Percentiles rank a stretch among this genome's conserved stretches.
phyloP scores from a whole-genome alignment of 2,329 filamentous ascomycete species.

The Westerdykella ornata region DNA sequence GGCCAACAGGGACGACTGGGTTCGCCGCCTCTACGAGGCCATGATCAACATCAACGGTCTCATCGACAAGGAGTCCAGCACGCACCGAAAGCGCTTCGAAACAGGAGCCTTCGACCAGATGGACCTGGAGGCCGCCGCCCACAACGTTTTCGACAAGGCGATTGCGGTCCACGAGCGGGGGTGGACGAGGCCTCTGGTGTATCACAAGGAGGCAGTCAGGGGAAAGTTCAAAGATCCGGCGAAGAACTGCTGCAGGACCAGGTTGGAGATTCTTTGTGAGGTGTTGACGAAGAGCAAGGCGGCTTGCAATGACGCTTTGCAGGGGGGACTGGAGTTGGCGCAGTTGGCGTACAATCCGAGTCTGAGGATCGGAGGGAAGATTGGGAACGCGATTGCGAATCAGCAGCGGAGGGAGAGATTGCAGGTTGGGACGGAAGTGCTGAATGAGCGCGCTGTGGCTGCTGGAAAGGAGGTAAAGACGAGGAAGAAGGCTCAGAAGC shows the following conservation, averaged over 20 bases:
- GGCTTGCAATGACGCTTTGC: conserved; percentile 20
- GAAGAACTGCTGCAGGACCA: conserved; percentile 13
- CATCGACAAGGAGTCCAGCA: conserved; percentile 12
- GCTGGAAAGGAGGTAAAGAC: conserved; percentile 1
- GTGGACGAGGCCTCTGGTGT: conserved; percentile 14
- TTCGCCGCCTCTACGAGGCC: conserved; percentile 23
- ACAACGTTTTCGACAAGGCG: conserved; percentile 24
- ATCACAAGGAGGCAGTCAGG: conserved; percentile 21
- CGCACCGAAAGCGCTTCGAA: conserved; percentile 18
- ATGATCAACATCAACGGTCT: conserved; percentile 21
- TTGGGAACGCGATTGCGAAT: conserved; percentile 22
- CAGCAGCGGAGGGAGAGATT: conserved; percentile 9
- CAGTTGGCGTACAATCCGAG: conserved; percentile 23
- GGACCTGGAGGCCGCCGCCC: conserved; percentile 25
- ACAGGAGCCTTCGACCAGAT: conserved; percentile 3
- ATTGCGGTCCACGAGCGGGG: conserved; percentile 22
- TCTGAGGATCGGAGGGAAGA: conserved; percentile 16
- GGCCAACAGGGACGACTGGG: conserved; percentile 23
- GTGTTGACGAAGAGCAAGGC: conserved; percentile 20
- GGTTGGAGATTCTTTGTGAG: conserved; percentile 18
- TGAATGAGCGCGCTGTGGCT: neutral
- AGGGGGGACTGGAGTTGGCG: conserved; percentile 19
- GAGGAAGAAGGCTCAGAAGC: too few relatives aligned
- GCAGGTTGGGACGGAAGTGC: conserved; percentile 1
- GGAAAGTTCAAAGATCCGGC: conserved; percentile 17